Evolutionary conservation across 139 green algal genomes (phyloP), one percentile per base, ranked within the genome.

Genomic region (Coelastrella sp.): DNA sequence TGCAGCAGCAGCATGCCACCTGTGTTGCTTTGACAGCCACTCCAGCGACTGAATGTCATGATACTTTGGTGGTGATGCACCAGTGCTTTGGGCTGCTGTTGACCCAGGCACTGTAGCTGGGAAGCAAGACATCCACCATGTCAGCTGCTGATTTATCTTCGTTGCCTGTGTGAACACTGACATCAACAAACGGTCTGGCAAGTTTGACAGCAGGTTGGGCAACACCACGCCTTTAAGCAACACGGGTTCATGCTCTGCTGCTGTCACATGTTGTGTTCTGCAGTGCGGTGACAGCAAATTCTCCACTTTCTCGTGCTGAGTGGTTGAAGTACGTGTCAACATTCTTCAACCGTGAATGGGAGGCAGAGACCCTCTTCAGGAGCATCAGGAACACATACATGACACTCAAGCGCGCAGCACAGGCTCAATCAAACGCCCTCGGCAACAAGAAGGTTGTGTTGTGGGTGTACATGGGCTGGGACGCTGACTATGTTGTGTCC

Each of bases 311-410:
- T 78, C 93, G 95, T 59, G 93, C 93, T 0, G 96, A 98, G 85
- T 98, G 96, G 95, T 82, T 98, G 74, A 97, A 97, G 88, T 98
- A 95, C 90, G 58, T 98, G 59, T 91, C 91, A n/a, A 57, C 94
- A 11, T 98, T 98, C 84, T 98, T 98, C 93, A 98, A 98, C 92
- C 91, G 92, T 57, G 96, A 98, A 79, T 57, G 70, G 7, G 68
- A 92, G 19, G 95, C 96, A 49, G 95, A 95, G 74, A 25, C 63
- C 12, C 25, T 95, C 15, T 98, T 94, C 63, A 73, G 80, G 17
- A 25, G 17, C 14, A 87, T 95, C 0, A 61, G 74, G n/a, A 84
- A 65, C 10, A 35, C 15, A 20, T 90, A 90, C 27, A 61, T 78
- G 14, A 25, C 19, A 8, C 59, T 90, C 8, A 63, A 56, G 24